Percentiles rank a stretch among this genome's conserved stretches.
These are phyloP conservation scores for Darksidea phi DNA, from an alignment of 495 filamentous ascomycete genomes.

Conservation along the genomic window DNA sequence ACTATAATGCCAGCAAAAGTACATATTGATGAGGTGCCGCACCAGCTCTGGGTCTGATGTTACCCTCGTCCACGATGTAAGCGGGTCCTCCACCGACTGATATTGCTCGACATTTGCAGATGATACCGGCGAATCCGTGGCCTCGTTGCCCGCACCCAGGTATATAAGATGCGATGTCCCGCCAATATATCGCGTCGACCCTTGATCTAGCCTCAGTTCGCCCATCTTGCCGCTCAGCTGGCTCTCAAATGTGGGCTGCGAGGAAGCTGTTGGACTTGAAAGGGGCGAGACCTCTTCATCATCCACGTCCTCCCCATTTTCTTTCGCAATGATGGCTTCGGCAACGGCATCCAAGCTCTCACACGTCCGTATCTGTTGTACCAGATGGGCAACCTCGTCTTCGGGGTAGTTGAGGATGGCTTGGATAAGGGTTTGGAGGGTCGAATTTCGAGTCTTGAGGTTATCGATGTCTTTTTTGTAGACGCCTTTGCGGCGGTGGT, in stretches of 20 bases:
- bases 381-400: constrained; percentile 76
- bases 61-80: constrained; percentile 83
- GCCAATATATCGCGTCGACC: constrained; percentile 87
- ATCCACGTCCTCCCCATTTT: constrained; percentile 46
- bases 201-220: constrained; percentile 81
- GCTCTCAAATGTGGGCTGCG: constrained; percentile 69
- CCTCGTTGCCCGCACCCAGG: constrained; percentile 50
- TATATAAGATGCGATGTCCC: constrained; percentile 94
- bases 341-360: constrained; percentile 90
- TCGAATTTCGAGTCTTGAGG: constrained; percentile 81
- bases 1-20: constrained; percentile 97
- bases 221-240: constrained; percentile 92
- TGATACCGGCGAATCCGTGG: constrained; percentile 32
- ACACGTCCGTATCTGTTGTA: constrained; percentile 84
- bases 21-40: constrained; percentile 90
- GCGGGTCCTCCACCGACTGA: constrained; percentile 59
- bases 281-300: constrained; percentile 42
- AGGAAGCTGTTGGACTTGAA: constrained; percentile 21
- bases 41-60: constrained; percentile 77
- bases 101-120: constrained; percentile 45
- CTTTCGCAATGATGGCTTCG: constrained; percentile 66
- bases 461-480: constrained; percentile 94
- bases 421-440: constrained; percentile 86
- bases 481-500: constrained; percentile 93
- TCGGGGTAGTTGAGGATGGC: constrained; percentile 87